Conservation (phyloP, 2,329 filamentous ascomycete genomes). For the Pseudocercospora fuligena region DNA sequence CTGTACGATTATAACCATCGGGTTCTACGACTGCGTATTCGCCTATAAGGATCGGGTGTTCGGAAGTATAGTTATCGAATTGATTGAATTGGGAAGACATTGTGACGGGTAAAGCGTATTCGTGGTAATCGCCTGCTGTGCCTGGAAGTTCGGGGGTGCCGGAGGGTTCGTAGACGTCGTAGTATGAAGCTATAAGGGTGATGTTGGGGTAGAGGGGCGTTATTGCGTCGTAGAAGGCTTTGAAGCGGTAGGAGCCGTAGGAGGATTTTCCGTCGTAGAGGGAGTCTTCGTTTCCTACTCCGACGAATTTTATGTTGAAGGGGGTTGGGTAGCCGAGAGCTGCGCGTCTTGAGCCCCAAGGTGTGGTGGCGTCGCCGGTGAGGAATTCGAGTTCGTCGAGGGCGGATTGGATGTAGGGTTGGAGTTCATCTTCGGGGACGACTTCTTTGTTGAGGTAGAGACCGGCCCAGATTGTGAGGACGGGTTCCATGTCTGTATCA, state of each 20-base stretch:
- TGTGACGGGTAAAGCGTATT: slow-evolving; percentile 37
- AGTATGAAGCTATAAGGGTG: slow-evolving; percentile 58
- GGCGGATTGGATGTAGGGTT: slow-evolving; percentile 58
- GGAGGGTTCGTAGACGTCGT: slow-evolving; percentile 31
- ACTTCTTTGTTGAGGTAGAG: slow-evolving; percentile 59
- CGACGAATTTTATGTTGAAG: slow-evolving; percentile 63
- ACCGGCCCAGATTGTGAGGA: slow-evolving; percentile 64
- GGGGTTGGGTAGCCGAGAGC: slow-evolving; percentile 65
- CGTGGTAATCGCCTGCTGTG: slow-evolving; percentile 35
- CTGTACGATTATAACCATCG: slow-evolving; percentile 43
- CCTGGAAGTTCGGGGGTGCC: slow-evolving; percentile 14
- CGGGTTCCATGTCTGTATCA: slow-evolving; percentile 48
- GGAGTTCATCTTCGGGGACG: slow-evolving; percentile 53
- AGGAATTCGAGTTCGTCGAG: slow-evolving; percentile 69
- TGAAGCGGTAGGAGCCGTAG: slow-evolving; percentile 59
- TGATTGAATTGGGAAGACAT: slow-evolving; percentile 37
- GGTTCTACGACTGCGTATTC: slow-evolving; percentile 59
- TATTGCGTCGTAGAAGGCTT: slow-evolving; percentile 64
- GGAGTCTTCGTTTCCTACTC: slow-evolving; percentile 72
- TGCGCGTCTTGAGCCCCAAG: slow-evolving; percentile 64
- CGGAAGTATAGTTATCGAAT: slow-evolving; percentile 54
- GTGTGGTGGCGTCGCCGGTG: slow-evolving; percentile 57
- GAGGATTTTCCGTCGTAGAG: slow-evolving; percentile 51
- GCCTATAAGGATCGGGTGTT: slow-evolving; percentile 46
- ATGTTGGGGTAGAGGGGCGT: slow-evolving; percentile 61